Evolutionary conservation across 1,284 basidiomycete species (phyloP).

Genomic region (Wallemia ichthyophaga): DNA sequence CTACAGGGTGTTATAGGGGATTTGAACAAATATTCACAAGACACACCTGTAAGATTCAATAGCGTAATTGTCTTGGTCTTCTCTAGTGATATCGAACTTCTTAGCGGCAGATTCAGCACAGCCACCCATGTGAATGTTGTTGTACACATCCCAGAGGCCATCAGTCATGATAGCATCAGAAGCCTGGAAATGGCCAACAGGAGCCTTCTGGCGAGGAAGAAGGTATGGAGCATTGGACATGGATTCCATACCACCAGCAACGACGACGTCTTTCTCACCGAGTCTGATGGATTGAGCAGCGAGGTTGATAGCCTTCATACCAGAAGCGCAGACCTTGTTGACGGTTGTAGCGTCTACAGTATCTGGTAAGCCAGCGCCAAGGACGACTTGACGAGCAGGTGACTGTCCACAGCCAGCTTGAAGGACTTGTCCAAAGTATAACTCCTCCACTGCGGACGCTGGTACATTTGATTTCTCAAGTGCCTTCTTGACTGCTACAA

Average conservation of each 20-base stretch:
- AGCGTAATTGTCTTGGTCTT: conserved; percentile 63
- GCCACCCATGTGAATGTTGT: conserved; percentile 85
- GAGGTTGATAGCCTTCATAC: conserved; percentile 77
- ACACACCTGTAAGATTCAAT: conserved; percentile 76
- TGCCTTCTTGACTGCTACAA: conserved; percentile 64
- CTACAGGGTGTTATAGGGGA: not conserved
- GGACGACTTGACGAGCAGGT: conserved; percentile 77
- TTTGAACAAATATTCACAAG: not conserved
- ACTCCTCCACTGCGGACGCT: conserved; percentile 58
- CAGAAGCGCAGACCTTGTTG: conserved; percentile 80
- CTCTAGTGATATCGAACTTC: conserved; percentile 52
- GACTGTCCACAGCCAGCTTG: conserved; percentile 88
- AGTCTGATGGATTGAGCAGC: conserved; percentile 67
- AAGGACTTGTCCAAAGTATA: conserved; percentile 89
- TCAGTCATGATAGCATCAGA: conserved; percentile 71
- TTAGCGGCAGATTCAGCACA: conserved; percentile 69
- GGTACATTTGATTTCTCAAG: conserved; percentile 49
- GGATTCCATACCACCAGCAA: conserved; percentile 87
- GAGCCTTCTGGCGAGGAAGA: conserved; percentile 53
- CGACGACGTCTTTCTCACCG: conserved; percentile 59
- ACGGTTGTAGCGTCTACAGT: conserved; percentile 18
- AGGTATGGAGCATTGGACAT: conserved; percentile 55
- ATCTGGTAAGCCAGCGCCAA: conserved; percentile 34
- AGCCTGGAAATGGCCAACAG: conserved; percentile 64
- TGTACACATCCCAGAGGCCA: conserved; percentile 85